Conservation (phyloP, 2,329 filamentous ascomycete genomes). For the Xylariaceae sp. region DNA sequence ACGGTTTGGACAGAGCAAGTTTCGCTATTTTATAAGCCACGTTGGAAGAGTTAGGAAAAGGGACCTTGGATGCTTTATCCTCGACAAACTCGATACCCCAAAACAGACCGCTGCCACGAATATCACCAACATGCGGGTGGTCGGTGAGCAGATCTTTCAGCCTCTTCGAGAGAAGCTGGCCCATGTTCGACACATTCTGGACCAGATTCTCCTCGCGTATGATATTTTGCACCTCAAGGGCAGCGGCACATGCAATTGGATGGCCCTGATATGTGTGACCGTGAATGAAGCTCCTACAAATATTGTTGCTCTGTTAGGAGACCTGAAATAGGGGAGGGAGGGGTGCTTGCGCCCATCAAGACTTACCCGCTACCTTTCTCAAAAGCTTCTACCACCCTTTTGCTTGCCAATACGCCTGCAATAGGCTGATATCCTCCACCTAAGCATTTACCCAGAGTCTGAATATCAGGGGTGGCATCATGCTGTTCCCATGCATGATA, state of each 20-base stretch:
- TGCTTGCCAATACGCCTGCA: conserved; percentile 53
- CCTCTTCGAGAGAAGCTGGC: conserved; percentile 27
- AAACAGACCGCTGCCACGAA: conserved; percentile 41
- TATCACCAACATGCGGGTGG: conserved; percentile 36
- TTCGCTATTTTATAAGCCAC: conserved; percentile 19
- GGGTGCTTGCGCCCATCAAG: background rate
- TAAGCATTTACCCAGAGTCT: conserved; percentile 62
- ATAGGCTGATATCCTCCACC: conserved; percentile 59
- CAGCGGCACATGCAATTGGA: conserved; percentile 37
- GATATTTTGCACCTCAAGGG: conserved; percentile 37
- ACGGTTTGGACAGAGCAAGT: conserved; percentile 18
- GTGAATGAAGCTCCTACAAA: conserved; percentile 41
- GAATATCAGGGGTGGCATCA: conserved; percentile 55
- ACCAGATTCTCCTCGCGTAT: conserved; percentile 34
- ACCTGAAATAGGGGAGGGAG: background rate
- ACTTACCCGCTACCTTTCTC: conserved; percentile 35
- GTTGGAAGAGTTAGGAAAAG: conserved; percentile 30
- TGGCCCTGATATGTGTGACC: conserved; percentile 51
- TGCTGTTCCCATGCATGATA: conserved; percentile 60
- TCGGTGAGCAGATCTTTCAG: conserved; percentile 27
- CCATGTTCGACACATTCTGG: conserved; percentile 31
- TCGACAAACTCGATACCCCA: conserved; percentile 44
- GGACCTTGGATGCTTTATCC: conserved; percentile 34
- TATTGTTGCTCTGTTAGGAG: background rate
- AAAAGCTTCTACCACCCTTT: conserved; percentile 44